Evolutionary conservation across 2,329 filamentous ascomycete species (phyloP).

Genomic region (Lojkania enalia): DNA sequence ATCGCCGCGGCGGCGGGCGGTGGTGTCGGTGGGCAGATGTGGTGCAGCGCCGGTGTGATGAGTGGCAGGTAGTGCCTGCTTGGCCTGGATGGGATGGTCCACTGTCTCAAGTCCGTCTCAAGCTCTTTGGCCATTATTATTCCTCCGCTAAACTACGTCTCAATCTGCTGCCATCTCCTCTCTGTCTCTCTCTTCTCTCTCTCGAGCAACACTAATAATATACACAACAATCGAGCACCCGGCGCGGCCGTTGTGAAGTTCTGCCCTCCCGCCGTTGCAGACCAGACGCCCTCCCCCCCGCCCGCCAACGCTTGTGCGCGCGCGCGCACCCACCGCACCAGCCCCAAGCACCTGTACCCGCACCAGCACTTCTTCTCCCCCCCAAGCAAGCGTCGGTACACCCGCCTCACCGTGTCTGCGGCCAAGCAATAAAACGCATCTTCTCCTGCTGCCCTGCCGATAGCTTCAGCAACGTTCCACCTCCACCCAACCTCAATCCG

Average conservation of each 20-base stretch:
- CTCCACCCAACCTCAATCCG: no score
- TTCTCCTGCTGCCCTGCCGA: constrained; percentile 40
- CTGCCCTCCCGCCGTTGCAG: constrained; percentile 6
- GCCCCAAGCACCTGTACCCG: no score
- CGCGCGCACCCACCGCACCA: no score
- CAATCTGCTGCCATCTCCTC: not conserved
- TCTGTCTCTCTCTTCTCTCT: not conserved
- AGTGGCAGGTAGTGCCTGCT: not conserved
- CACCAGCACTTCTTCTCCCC: no score
- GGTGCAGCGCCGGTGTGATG: constrained; percentile 4
- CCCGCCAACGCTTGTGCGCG: constrained; percentile 1
- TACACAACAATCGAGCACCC: no score
- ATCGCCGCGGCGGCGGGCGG: not conserved
- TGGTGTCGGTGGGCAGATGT: constrained; percentile 3
- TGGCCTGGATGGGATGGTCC: no score
- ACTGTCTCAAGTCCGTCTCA: no score
- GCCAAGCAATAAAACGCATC: constrained; percentile 42
- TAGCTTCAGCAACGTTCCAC: constrained; percentile 35
- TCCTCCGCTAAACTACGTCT: no score
- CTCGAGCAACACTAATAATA: constrained; percentile 5
- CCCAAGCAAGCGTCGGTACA: constrained; percentile 28
- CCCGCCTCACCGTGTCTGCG: constrained; percentile 38
- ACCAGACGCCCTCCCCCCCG: constrained; percentile 14
- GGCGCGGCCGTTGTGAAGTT: no score
- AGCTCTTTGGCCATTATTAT: no score